Base-by-base conservation (phyloP, 2,329 filamentous ascomycete species). In the Aureobasidium leucospermi region DNA sequence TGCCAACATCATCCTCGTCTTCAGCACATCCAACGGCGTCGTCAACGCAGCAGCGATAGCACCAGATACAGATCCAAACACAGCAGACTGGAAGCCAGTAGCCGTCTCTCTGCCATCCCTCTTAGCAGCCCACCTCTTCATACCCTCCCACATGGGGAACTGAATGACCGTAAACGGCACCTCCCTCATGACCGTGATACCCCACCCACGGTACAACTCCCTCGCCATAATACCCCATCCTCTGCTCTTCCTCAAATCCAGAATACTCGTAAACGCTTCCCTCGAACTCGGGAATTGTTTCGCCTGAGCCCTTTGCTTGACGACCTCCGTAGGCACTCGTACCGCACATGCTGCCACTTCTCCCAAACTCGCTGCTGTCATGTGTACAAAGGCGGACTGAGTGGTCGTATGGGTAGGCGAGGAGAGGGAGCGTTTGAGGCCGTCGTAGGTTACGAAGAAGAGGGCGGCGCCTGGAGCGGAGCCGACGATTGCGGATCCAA, bases 121-220 rank as follows among this genome's bases (percentile, higher is more conserved):
- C 31, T 43, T 31, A 75, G 67, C 45, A 80, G 85, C 79, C 81
- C 84, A 89, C 43, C 79, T 79, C 80, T 96, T 97, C 81, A 97
- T 83, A 4, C 82, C 85, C 75, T 99, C 94, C 94, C 94, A 99
- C 63, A 99, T 81, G 47, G 94, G 94, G 72, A 99, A 99, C 74
- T 99, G 94, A 63, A 99, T 88, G 9, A 96, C 86, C 2, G 95
- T 97, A 69, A 99, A 99, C 4, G 94, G 94, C 62, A 99, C 92
- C 78, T 99, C 94, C 61, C 94, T 85, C 76, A 96, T 87, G 56
- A 99, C 86, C 1, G 94, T 99, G 66, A 97, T 91, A 16, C 85
- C 83, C 82, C 91, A 96, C 1, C 95, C 94, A 38, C 94, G 82
- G 74, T 99, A 99, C 59, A 99, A 75, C 75, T 96, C 92, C 62